phyloP scores from a whole-genome alignment of 202 grass and related monocot species.

The Musa balbisiana region DNA sequence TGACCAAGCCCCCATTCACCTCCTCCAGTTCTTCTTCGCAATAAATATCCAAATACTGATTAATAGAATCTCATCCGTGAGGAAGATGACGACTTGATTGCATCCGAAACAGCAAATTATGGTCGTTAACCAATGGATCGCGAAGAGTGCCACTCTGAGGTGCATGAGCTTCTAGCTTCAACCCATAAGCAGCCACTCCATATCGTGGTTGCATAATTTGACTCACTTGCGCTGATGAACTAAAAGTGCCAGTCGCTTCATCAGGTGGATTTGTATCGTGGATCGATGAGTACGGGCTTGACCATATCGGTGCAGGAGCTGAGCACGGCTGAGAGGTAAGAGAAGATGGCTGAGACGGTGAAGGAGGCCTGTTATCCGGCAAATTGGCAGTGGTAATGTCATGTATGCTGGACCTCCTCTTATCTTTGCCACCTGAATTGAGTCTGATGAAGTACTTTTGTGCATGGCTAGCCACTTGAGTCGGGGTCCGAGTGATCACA shows the following conservation, averaged over 20 bases:
- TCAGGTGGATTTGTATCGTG: neutral
- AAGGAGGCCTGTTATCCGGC: constrained; percentile 9
- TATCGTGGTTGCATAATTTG: neutral
- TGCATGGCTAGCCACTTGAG: constrained; percentile 29
- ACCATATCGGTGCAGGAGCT: neutral
- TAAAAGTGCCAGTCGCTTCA: neutral
- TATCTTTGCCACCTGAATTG: constrained; percentile 24
- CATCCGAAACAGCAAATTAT: neutral
- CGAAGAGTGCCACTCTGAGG: neutral
- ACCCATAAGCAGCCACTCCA: constrained; percentile 1
- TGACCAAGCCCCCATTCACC: neutral
- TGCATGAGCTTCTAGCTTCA: constrained; percentile 5
- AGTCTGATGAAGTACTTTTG: constrained; percentile 30
- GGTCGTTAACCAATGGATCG: neutral
- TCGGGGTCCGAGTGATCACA: constrained; percentile 22
- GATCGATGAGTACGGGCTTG: neutral
- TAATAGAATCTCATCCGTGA: neutral
- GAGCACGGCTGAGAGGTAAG: neutral
- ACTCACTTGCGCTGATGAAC: neutral
- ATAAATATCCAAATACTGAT: neutral
- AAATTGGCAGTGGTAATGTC: constrained; percentile 27
- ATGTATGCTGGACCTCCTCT: constrained; percentile 30
- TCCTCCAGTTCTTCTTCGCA: neutral
- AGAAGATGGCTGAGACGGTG: constrained; percentile 4
- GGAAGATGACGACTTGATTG: neutral